Evolutionary conservation across 352 stramenopile genomes (phyloP), one percentile per base, ranked within the genome.

Genomic region (Globisporangium cylindrosporum): DNA sequence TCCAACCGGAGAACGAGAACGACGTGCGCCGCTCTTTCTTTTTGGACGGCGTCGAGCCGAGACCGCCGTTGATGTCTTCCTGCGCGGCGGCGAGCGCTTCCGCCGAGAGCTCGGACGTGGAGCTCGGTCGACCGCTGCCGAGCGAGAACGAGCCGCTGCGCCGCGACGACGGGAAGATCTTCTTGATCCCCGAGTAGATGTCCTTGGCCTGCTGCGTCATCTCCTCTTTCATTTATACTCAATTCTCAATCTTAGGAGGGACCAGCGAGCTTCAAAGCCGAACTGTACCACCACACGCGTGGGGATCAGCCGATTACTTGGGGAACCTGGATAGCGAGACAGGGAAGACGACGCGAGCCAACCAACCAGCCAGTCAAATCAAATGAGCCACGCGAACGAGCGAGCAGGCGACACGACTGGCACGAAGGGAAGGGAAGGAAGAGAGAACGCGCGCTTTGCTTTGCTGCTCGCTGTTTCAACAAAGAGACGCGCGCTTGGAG

Each of bases 161-260:
- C 15, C 72, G 74, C 27, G 75, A 76, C 27, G 77, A 71, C 32
- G 84, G 79, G 69, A 86, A 85, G 70, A 90, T 86, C 80, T 92
- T 92, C 76, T 92, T 92, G 65, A 92, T 86, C 22, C 84, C 84
- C 63, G 84, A 84, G 68, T 89, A 88, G 9, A 92, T 82, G 70
- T 92, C 84, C 70, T 92, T 92, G 69, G 83, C 84, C 65, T 90
- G 80, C 61, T 92, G 81, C 41, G 78, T 79, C 82, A 92, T 92
- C 34, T 69, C 63, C 54, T 69, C 55, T 38, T 69, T 68, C 63
- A 68, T 68, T 14, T 59, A 36, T 59, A 24, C 53, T 32, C 24
- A 18, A 4, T 25, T 20, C 15, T 34, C 24, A n/a, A 36, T n/a
- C 14, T n/a, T 5, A 2, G 29, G 51, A 55, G 48, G 12, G 48